Evolutionary conservation across 352 stramenopile genomes (phyloP), one percentile per base, ranked within the genome.

Genomic region (Pythium aphanidermatum): DNA sequence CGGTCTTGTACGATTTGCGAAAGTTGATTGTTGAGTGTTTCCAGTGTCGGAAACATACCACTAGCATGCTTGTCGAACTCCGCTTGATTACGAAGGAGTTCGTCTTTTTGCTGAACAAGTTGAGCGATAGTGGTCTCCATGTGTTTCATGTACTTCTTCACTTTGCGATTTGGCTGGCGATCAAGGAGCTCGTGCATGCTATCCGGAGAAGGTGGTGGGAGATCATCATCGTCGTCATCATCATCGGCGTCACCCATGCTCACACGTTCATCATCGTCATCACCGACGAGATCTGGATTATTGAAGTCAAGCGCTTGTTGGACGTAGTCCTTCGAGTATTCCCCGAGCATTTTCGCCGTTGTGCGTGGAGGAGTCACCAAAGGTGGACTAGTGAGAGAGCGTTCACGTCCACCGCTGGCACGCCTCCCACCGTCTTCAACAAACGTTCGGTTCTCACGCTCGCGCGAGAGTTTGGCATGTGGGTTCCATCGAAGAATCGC

Each of bases 1-100:
- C 84, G 78, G 24, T 74, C 74, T 40, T 90, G 74, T 14, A 90
- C 75, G 17, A 90, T 74, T 49, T 86, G 78, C 28, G 75, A 86
- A 5, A 90, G 55, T 44, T 87, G 73, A 46, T 88, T 67, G 52
- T 87, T 87, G 5, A 90, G 46, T n/a, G 79, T 72, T 49, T 88
- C 78, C 16, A 90, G 55, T 8, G 78, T 86, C 34, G 78, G 78
- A 47, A 90, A 90, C 50, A 90, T 87, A 10, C 78, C 74, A 23
- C 75, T 87, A n/a, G 78, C 78, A 40, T 90, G 78, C 49, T 86
- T 84, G 47, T 90, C 78, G 41, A 90, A 90, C 62, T 86, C 75
- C 2, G 62, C 73, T 40, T 88, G 78, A 51, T 90, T 90, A 20
- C 72, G 59, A 50, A 86, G 27, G 31, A 90, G 33, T 47, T 86